Evolutionary conservation across 2,329 filamentous ascomycete species (phyloP).

Genomic region (Scedosporium apiospermum): DNA sequence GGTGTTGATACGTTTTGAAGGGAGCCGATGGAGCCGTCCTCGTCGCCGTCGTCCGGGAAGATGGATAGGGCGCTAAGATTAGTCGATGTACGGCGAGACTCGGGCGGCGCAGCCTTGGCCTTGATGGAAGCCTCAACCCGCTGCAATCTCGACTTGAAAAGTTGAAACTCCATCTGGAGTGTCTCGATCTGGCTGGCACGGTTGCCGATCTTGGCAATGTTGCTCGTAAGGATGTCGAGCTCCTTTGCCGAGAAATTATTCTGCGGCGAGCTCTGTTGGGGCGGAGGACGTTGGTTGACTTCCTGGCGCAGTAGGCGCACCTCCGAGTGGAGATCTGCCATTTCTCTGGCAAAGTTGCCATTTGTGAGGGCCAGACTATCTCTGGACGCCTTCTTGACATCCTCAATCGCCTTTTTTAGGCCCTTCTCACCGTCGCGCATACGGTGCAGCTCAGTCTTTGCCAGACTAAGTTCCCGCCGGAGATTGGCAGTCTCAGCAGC

Average conservation of each 20-base stretch:
- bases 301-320: conserved; percentile 20
- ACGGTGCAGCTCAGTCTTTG: conserved; percentile 16
- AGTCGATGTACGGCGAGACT: background rate
- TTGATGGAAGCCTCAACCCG: conserved; percentile 17
- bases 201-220: conserved; percentile 26
- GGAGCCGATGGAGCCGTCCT: background rate
- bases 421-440: conserved; percentile 14
- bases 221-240: conserved; percentile 29
- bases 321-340: conserved; percentile 22
- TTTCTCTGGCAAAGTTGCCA: conserved; percentile 20
- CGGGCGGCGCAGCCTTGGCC: background rate
- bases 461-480: conserved; percentile 13
- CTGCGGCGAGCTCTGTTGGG: conserved; percentile 1
- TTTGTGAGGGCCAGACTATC: conserved; percentile 14
- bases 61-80: background rate
- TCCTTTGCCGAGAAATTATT: conserved; percentile 19
- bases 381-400: conserved; percentile 15
- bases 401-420: conserved; percentile 14
- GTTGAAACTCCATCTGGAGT: conserved; percentile 31
- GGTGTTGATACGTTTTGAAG: background rate
- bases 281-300: conserved; percentile 14
- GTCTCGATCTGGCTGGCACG: conserved; percentile 28
- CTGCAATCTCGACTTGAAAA: conserved; percentile 26
- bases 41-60: background rate
- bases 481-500: conserved; percentile 11